A percentile compares a stretch with the other conserved stretches of the same genome.
Evolutionary conservation across 73 alveolate genomes (phyloP).

Genomic region (Paramecium octaurelia): DNA sequence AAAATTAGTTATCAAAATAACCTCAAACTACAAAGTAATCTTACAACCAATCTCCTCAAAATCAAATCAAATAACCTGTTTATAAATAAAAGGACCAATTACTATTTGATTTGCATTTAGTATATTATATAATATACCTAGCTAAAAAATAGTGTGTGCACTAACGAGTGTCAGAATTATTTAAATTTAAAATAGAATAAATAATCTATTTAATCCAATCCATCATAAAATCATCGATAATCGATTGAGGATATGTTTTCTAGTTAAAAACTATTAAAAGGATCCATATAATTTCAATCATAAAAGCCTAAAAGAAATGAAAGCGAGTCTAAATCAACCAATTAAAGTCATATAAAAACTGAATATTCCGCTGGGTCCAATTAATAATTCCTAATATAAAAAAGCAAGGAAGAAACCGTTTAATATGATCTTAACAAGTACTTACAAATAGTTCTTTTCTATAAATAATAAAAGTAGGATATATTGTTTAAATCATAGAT

Average conservation of each 20-base stretch:
- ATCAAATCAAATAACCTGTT: neutral
- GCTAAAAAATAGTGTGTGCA: neutral
- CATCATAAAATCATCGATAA: neutral
- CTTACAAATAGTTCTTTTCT: neutral
- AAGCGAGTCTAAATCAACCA: neutral
- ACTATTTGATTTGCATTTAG: slow-evolving; percentile 1
- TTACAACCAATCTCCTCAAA: neutral
- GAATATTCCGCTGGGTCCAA: neutral
- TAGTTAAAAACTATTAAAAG: neutral
- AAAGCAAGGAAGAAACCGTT: neutral
- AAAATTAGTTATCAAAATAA: neutral
- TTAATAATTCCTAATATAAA: neutral
- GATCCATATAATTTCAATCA: neutral
- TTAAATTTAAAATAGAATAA: neutral
- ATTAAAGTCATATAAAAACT: neutral
- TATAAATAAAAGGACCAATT: neutral
- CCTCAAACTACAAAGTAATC: neutral
- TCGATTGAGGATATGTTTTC: neutral
- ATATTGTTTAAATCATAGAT: neutral
- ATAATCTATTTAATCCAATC: neutral
- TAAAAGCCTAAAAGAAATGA: neutral
- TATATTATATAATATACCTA: neutral
- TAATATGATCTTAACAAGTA: neutral
- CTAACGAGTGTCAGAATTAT: neutral
- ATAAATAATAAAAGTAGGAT: slow-evolving; percentile 30